phyloP scores from a whole-genome alignment of 768 basidiomycete genomes.

The Cytidiella melzeri region DNA sequence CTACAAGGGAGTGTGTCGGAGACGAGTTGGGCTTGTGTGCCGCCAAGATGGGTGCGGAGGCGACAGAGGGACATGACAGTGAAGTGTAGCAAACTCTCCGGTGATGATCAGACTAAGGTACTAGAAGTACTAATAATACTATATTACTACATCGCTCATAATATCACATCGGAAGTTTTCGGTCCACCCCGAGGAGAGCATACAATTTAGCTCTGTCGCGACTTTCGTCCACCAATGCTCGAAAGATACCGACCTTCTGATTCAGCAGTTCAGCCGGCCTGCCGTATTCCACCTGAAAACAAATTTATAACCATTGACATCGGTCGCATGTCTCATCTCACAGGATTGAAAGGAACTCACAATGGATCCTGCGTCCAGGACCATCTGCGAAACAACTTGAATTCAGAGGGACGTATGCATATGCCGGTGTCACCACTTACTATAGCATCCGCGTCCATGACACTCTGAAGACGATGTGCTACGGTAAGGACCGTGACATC shows the following conservation, averaged over 20 bases:
- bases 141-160: too few relatives aligned
- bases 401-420: not conserved
- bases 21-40: slow-evolving; percentile 59
- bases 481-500: slow-evolving; percentile 54
- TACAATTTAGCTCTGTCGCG: slow-evolving; percentile 44
- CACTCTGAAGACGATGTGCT: slow-evolving; percentile 53
- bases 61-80: slow-evolving; percentile 46
- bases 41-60: slow-evolving; percentile 65
- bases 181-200: too few relatives aligned
- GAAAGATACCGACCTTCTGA: slow-evolving; percentile 45
- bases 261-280: slow-evolving; percentile 43
- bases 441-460: slow-evolving; percentile 59
- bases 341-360: too few relatives aligned
- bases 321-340: too few relatives aligned
- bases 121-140: too few relatives aligned
- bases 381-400: slow-evolving; percentile 25
- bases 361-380: slow-evolving; percentile 33
- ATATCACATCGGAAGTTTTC: too few relatives aligned
- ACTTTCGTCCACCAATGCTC: slow-evolving; percentile 51
- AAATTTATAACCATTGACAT: too few relatives aligned
- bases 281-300: slow-evolving; percentile 41
- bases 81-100: too few relatives aligned
- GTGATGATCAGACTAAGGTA: too few relatives aligned
- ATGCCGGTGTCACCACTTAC: slow-evolving; percentile 21
- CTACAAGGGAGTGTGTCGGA: slow-evolving; percentile 61